These are phyloP conservation scores for Globisporangium middletonii DNA, from an alignment of 352 stramenopile genomes.

Conservation along the genomic window DNA sequence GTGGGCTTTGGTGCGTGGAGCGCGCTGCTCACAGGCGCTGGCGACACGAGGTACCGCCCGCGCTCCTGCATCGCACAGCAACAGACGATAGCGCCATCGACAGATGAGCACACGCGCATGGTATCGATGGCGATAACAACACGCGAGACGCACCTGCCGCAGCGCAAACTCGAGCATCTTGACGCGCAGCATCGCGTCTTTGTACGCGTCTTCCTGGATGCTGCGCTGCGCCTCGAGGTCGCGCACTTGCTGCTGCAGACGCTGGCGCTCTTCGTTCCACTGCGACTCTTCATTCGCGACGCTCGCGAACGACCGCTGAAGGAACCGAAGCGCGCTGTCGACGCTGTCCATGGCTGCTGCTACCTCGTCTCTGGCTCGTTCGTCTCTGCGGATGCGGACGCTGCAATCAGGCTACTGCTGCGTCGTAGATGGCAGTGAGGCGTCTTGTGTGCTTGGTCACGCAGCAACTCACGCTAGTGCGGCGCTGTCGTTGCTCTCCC, in stretches of 20 bases:
- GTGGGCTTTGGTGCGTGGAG: slow-evolving; percentile 22
- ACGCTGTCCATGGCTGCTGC: slow-evolving; percentile 71
- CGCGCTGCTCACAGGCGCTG: slow-evolving; percentile 53
- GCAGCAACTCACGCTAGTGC: no score
- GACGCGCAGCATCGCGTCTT: slow-evolving; percentile 77
- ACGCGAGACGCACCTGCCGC: slow-evolving; percentile 32
- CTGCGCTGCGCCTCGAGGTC: slow-evolving; percentile 73
- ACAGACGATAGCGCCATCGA: not conserved
- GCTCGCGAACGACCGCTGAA: slow-evolving; percentile 81
- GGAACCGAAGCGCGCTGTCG: slow-evolving; percentile 76
- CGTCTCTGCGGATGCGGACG: no score
- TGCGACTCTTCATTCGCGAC: slow-evolving; percentile 66
- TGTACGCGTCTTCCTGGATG: slow-evolving; percentile 79
- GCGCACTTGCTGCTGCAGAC: slow-evolving; percentile 66
- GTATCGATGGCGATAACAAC: not conserved
- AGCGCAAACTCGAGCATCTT: slow-evolving; percentile 89
- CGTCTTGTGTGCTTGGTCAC: no score
- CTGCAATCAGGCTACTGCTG: no score
- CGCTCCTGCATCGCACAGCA: slow-evolving; percentile 30
- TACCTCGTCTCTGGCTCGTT: no score
- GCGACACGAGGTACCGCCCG: slow-evolving; percentile 71
- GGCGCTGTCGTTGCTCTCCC: no score
- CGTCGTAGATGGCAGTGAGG: no score
- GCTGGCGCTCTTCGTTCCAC: slow-evolving; percentile 73
- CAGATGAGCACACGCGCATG: not conserved